Base-by-base conservation (phyloP, 306 rosid genomes). In the Arachis stenosperma region DNA sequence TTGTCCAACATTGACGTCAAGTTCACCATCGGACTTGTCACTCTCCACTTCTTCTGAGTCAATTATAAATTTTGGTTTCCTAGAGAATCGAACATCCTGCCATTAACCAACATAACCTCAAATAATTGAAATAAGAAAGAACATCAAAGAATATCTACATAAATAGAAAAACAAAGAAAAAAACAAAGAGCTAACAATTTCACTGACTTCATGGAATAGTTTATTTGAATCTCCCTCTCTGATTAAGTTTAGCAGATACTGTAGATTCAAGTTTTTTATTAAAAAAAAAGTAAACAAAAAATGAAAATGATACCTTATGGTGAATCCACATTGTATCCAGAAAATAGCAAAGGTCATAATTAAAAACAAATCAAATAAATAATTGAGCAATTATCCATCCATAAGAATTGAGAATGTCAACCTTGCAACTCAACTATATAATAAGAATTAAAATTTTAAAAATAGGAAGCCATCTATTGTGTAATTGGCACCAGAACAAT, bases 201-300 rank as follows among this genome's bases (percentile, higher is more conserved):
- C 67, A 59, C 77, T 69, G 72, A 78, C 85, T 87, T 83, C 71
- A 9, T 11, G 69, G 62, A 76, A 76, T 76, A 61, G 65, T 65
- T 48, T 73, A 65, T 66, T 52, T 43, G 67, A 56, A 37, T 56
- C 9, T 6, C 78, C 66, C 74, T 65, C 73, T 61, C 66, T 69
- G 56, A 78, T 69, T 46, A 82, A 58, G 43, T 68, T 33, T 69
- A 55, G 70, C 47, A 85, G 63, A 76, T 61, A 61, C 86, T 84
- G 82, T 30, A 56, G 55, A 57, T 65, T 56, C 3, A 33, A 33
- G 3, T 2, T 1, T 33, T 33, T 33, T 33, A 33, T 2, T 33
- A 2, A 33, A 33, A 1, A 33, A 33, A 57, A 64, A 71, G 59
- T 64, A 30, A 72, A 65, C 12, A 30, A 56, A 69, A 47, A 9